Base-by-base conservation (phyloP, 2,329 filamentous ascomycete species). In the Davidsoniella neocaledoniae region DNA sequence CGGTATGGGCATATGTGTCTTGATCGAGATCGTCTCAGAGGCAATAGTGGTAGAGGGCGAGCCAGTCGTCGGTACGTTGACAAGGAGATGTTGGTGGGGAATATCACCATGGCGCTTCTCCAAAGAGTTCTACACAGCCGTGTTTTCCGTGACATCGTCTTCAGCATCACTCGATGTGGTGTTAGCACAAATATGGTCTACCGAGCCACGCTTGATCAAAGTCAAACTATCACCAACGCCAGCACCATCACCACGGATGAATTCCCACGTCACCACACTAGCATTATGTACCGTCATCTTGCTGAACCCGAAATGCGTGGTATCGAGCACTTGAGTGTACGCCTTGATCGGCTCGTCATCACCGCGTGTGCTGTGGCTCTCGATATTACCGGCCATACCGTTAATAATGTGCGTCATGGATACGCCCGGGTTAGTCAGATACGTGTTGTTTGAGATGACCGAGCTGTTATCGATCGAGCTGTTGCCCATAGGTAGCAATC, bases 341-440 rank as follows among this genome's bases (percentile, higher is more conserved):
- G 69, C 66, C 51, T 65, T 60, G n/a, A 65, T 57, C 7, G 54
- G 54, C 57, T 68, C 53, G 23, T 60, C 61, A 2, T 52, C 52
- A 46, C 56, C 56, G 12, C 72, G 57, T 2, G 60, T 63, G 54
- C 61, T 66, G 59, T 73, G 70, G 51, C 64, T 68, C 55, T 73
- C 70, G 41, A 73, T 65, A 53, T 73, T 73, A 19, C 71, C 70
- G 2, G 71, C 71, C 63, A 69, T 69, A n/a, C 70, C 71, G 56
- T 73, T 73, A 58, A 69, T 62, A 33, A 74, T 61, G 52, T 72
- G 68, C 1, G 68, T 69, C 53, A 73, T 67, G 16, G 68, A 70
- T 21, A 60, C 62, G 43, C 70, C 70, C 1, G 67, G 61, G 54
- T 71, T 71, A 49, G 65, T 65, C 43, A 57, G 55, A 60, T 71